Evolutionary conservation across 2,329 filamentous ascomycete species (phyloP).

Genomic region (Apiospora koreana): DNA sequence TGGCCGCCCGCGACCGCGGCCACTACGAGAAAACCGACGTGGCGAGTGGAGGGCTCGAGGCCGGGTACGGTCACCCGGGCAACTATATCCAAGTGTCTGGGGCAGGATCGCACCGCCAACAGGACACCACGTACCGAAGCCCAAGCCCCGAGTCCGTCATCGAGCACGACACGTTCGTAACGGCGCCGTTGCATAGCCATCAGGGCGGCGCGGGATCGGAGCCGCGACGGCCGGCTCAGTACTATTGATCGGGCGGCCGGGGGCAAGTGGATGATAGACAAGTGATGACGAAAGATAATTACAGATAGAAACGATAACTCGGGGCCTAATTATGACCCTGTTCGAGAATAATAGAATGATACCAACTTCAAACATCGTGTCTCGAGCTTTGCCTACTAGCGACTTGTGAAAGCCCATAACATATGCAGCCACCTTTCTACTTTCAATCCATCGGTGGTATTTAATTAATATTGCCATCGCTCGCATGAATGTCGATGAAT

Average conservation of each 20-base stretch:
- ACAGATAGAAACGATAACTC: too few species aligned
- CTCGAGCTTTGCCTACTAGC: not conserved
- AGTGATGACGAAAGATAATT: not conserved
- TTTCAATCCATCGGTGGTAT: not conserved
- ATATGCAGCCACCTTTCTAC: not conserved
- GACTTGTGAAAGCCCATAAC: not conserved
- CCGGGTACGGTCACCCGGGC: not conserved
- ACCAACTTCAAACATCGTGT: not conserved
- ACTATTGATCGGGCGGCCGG: not conserved
- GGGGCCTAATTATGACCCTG: too few species aligned
- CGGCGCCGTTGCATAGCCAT: not conserved
- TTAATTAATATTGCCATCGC: too few species aligned
- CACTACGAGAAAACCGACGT: conserved; percentile 9
- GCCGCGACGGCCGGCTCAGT: not conserved
- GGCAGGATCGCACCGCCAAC: not conserved
- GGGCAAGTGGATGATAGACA: not conserved
- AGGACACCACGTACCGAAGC: not conserved
- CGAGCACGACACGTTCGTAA: not conserved
- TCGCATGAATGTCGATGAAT: too few species aligned
- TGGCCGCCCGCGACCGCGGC: conserved; percentile 11
- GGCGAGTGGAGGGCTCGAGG: conserved; percentile 8
- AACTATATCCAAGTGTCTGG: not conserved
- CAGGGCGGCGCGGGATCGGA: not conserved
- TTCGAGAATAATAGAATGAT: not conserved
- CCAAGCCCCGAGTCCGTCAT: not conserved